These are phyloP conservation scores for Primulina eburnea DNA, from an alignment of 257 asterid species.

Conservation along the genomic window DNA sequence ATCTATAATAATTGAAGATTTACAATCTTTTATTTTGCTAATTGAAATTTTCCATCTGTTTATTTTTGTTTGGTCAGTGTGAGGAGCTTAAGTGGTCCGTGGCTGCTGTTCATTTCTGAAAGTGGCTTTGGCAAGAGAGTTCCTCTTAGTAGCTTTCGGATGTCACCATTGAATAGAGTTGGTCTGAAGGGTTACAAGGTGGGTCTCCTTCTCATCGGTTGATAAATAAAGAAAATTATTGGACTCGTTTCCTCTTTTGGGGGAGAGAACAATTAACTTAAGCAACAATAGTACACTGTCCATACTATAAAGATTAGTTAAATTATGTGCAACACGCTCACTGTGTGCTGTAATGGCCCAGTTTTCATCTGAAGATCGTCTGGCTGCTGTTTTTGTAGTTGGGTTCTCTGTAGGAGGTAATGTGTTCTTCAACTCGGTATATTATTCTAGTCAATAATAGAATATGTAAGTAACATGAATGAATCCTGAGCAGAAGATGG, in stretches of 20 bases:
- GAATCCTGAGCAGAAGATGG: conserved; percentile 65
- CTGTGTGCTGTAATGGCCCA: conserved; percentile 30
- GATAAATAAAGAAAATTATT: background rate
- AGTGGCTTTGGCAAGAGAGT: conserved; percentile 92
- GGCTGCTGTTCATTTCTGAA: conserved; percentile 91
- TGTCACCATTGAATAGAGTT: conserved; percentile 63
- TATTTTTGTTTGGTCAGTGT: conserved; percentile 35
- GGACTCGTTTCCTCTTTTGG: background rate
- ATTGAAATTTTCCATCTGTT: conserved; percentile 1
- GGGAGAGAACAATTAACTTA: background rate
- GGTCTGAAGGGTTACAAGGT: conserved; percentile 97
- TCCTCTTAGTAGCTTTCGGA: conserved; percentile 75
- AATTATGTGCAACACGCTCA: background rate
- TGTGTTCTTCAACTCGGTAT: background rate
- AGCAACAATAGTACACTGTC: background rate
- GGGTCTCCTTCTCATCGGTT: conserved; percentile 12
- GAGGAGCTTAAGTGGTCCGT: conserved; percentile 67
- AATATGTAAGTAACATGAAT: conserved; percentile 14
- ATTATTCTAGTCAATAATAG: background rate
- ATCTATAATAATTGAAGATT: background rate
- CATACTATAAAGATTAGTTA: background rate
- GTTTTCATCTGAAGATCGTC: conserved; percentile 78
- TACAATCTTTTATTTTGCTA: background rate
- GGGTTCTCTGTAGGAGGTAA: conserved; percentile 88
- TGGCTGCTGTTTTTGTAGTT: conserved; percentile 88